Evolutionary conservation across 495 filamentous ascomycete species (phyloP).

Genomic region (Tuber melanosporum): DNA sequence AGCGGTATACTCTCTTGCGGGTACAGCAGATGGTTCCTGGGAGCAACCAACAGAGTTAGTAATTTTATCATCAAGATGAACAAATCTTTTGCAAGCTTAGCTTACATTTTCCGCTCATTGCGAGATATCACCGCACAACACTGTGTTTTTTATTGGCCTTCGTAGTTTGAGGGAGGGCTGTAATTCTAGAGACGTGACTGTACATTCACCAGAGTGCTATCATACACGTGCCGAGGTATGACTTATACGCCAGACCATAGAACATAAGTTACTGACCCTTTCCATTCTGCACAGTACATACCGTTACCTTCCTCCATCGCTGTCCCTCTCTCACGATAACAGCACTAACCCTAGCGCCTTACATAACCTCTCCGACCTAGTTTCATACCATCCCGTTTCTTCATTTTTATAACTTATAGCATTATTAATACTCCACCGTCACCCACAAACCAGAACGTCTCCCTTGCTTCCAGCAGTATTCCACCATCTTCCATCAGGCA

Average conservation of each 20-base stretch:
- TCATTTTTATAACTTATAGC: background rate
- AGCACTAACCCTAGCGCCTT: background rate
- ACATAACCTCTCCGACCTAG: background rate
- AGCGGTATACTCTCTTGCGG: no score
- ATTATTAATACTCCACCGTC: background rate
- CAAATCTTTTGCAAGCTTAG: no score
- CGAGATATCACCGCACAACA: background rate
- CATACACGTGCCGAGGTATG: background rate
- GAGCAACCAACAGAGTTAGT: no score
- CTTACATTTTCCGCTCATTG: no score
- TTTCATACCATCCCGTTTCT: background rate
- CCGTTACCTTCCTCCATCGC: no score
- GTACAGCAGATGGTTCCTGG: no score
- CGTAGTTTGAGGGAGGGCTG: background rate
- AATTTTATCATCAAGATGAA: no score
- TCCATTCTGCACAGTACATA: no score
- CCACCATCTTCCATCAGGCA: background rate
- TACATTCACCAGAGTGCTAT: background rate
- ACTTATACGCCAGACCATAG: no score
- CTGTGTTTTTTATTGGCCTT: background rate
- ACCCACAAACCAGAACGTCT: background rate
- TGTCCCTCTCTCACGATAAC: background rate
- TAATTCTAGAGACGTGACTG: background rate
- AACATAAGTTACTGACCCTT: background rate
- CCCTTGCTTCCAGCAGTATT: background rate